phyloP scores from a whole-genome alignment of 768 basidiomycete genomes.

The Leccinellum albellum region DNA sequence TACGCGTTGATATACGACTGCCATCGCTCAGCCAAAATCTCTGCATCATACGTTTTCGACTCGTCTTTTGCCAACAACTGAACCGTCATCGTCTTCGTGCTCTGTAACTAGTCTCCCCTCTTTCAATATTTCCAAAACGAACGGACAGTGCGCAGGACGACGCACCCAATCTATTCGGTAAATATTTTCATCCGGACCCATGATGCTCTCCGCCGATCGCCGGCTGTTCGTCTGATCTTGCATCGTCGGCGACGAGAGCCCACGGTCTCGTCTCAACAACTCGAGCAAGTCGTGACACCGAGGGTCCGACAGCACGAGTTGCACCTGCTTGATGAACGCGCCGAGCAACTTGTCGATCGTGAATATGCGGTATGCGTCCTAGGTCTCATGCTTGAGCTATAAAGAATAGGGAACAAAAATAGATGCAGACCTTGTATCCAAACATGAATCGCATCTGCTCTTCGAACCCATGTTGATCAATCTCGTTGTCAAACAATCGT shows the following conservation, averaged over 20 bases:
- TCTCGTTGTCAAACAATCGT: constrained; percentile 85
- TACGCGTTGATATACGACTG: constrained; percentile 76
- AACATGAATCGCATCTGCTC: constrained; percentile 88
- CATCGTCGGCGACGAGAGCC: constrained; percentile 52
- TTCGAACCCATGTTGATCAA: constrained; percentile 85
- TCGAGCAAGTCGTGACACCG: constrained; percentile 74
- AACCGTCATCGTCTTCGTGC: constrained; percentile 62
- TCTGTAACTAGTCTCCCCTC: constrained; percentile 48
- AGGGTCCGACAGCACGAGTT: constrained; percentile 61
- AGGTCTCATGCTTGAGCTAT: constrained; percentile 1
- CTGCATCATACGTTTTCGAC: constrained; percentile 68
- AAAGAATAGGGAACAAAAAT: background rate
- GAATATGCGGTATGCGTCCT: constrained; percentile 86
- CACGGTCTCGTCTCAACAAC: constrained; percentile 63
- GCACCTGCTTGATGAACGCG: constrained; percentile 86
- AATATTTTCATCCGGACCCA: constrained; percentile 74
- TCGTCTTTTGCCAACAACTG: constrained; percentile 81
- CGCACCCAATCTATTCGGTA: constrained; percentile 81
- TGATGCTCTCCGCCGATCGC: constrained; percentile 61
- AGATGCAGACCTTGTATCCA: constrained; percentile 59
- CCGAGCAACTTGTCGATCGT: constrained; percentile 92
- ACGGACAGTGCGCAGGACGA: background rate
- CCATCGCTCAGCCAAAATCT: constrained; percentile 75
- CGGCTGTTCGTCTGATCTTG: constrained; percentile 72
- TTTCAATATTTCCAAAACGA: background rate